phyloP scores from a whole-genome alignment of 176 grass and related monocot genomes.

The Thalia dealbata region DNA sequence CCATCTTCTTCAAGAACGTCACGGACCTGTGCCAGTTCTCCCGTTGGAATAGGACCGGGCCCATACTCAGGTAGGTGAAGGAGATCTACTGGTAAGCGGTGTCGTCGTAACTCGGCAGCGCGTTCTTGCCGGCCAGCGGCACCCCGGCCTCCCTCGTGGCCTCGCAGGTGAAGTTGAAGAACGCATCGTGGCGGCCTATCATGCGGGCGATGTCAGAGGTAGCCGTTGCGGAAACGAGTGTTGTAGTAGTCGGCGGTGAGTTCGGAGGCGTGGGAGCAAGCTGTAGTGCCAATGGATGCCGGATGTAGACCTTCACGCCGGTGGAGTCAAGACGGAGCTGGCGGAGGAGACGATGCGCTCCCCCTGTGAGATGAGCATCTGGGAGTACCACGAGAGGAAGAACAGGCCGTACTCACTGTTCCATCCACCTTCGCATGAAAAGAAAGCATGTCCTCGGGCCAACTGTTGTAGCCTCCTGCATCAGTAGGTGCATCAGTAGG shows the following conservation, averaged over 20 bases:
- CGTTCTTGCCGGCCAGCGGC: slow-evolving; percentile 11
- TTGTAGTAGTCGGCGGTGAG: slow-evolving; percentile 20
- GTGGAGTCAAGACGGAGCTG: slow-evolving; percentile 1
- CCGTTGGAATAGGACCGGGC: slow-evolving; percentile 8
- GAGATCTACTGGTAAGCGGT: slow-evolving; percentile 10
- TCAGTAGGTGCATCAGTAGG: slow-evolving; percentile 8
- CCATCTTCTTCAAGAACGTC: slow-evolving; percentile 18
- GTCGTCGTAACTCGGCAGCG: slow-evolving; percentile 20
- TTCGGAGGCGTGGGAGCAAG: slow-evolving; percentile 4
- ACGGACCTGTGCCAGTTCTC: slow-evolving; percentile 15
- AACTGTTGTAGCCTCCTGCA: slow-evolving; percentile 16
- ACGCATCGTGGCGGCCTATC: slow-evolving; percentile 10
- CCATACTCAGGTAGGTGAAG: slow-evolving; percentile 13
- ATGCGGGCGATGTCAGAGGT: slow-evolving; percentile 15
- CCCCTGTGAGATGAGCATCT: slow-evolving; percentile 13
- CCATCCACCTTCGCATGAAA: slow-evolving; percentile 5
- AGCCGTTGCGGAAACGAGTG: slow-evolving; percentile 10
- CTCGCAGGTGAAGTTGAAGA: slow-evolving; percentile 21
- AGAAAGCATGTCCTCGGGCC: slow-evolving; percentile 13
- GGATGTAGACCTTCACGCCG: slow-evolving; percentile 12
- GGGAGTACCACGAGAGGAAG: slow-evolving; percentile 20
- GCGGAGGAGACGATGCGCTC: slow-evolving; percentile 9
- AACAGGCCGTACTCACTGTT: slow-evolving; percentile 11
- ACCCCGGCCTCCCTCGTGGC: slow-evolving; percentile 5
- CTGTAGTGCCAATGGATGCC: slow-evolving; percentile 22